Evolutionary conservation across 2,329 filamentous ascomycete species (phyloP), one percentile per base, ranked within the genome.

Genomic region (Stagonosporopsis vannaccii): DNA sequence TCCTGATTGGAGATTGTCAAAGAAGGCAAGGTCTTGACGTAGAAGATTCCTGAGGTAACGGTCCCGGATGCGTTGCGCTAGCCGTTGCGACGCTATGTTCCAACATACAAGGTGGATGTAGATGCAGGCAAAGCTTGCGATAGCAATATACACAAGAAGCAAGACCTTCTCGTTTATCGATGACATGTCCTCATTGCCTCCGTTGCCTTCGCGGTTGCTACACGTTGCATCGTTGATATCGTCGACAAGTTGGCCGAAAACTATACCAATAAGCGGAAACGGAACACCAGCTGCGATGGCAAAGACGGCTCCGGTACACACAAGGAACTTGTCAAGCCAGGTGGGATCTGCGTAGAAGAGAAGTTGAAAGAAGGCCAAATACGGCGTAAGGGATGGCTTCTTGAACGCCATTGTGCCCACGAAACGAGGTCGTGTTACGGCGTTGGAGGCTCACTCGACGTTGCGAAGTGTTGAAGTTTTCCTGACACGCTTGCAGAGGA

Each of bases 81-180:
- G 78, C 3, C 87, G 83, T 59, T 87, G 85, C 51, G 86, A 87
- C 58, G 84, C 81, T 62, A 90, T 77, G 60, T 80, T 86, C 87
- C 87, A 90, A 62, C 83, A 87, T 9, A 84, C 78, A 26, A 87
- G 80, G 67, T 90, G 85, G 50, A 81, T 74, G 71, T 90, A 91
- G 61, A 90, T 88, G 55, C 84, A 76, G 35, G 81, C 79, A 62
- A 90, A 87, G 57, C 84, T 83, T 25, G 82, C 87, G 54, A 88
- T 84, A 19, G 85, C 85, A 33, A 90, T 80, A 68, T 87, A 88
- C 13, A 88, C 82, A 20, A 90, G 83, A 63, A 68, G 62, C 11
- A 89, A 71, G 35, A 91, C 83, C 65, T 86, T 88, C 45, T 76
- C 67, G 68, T 86, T 82, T 59, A 87, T 80, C 56, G 84, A 77